Conservation (phyloP, 1,284 basidiomycete species). For the Apiotrichum mycotoxinovorans region DNA sequence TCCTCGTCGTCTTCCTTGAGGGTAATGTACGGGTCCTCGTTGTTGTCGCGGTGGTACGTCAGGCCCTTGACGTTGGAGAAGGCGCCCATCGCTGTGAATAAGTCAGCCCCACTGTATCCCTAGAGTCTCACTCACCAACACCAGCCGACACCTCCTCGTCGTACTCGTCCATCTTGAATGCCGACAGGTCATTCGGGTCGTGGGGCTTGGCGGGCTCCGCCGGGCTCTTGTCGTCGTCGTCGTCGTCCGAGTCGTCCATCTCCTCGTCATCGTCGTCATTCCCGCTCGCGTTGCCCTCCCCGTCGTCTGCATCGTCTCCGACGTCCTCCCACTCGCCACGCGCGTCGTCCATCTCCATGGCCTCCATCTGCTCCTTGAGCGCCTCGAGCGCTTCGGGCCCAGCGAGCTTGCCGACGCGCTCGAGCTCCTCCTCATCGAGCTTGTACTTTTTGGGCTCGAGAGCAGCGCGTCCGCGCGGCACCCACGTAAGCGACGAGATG, state of each 20-base stretch:
- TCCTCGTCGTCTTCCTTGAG: slow-evolving; percentile 82
- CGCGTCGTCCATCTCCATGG: slow-evolving; percentile 61
- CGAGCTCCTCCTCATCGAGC: slow-evolving; percentile 84
- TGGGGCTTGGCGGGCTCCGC: slow-evolving; percentile 35
- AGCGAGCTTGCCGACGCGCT: slow-evolving; percentile 83
- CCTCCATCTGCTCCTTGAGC: slow-evolving; percentile 69
- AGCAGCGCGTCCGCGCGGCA: slow-evolving; percentile 72
- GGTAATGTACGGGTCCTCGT: slow-evolving; percentile 96
- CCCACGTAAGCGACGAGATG: slow-evolving; percentile 64
- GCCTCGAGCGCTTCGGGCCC: slow-evolving; percentile 77
- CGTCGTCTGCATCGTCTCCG: slow-evolving; percentile 35
- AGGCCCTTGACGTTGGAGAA: slow-evolving; percentile 97
- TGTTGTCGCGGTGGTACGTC: slow-evolving; percentile 83
- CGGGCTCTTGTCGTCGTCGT: slow-evolving; percentile 43
- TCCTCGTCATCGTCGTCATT: slow-evolving; percentile 40
- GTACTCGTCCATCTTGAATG: slow-evolving; percentile 92
- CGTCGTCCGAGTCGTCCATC: slow-evolving; percentile 37
- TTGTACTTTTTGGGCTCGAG: slow-evolving; percentile 82
- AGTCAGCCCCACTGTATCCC: background rate
- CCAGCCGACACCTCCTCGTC: slow-evolving; percentile 71
- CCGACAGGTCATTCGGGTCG: slow-evolving; percentile 72
- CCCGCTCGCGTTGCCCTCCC: slow-evolving; percentile 55
- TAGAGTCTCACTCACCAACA: slow-evolving; percentile 56
- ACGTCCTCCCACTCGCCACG: slow-evolving; percentile 43
- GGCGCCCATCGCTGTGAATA: slow-evolving; percentile 65